phyloP scores from a whole-genome alignment of 2,329 filamentous ascomycete species.

The Exophiala sp. region DNA sequence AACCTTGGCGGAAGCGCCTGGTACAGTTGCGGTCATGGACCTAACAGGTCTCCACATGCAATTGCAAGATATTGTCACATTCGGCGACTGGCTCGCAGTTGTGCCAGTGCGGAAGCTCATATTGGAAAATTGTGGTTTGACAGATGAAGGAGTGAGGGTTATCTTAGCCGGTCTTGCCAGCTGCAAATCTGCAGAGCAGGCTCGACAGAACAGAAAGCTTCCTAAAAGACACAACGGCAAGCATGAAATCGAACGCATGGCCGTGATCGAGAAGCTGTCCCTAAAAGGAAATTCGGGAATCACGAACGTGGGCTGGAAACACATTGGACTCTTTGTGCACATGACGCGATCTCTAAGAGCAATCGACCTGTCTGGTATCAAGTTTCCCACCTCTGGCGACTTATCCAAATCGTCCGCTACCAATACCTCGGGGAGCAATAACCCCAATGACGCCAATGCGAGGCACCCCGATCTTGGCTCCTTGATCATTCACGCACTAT shows the following conservation, averaged over 20 bases:
- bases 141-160: constrained; percentile 80
- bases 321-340: constrained; percentile 85
- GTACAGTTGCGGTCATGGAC: constrained; percentile 78
- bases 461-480: constrained; percentile 53
- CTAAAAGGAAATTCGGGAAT: constrained; percentile 87
- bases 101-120: constrained; percentile 85
- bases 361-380: constrained; percentile 80
- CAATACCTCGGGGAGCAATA: constrained; percentile 15
- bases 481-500: constrained; percentile 71
- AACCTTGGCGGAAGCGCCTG: constrained; percentile 59
- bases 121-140: constrained; percentile 81
- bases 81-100: constrained; percentile 90
- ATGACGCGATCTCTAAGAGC: constrained; percentile 82
- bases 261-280: constrained; percentile 80
- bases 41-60: constrained; percentile 81
- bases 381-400: constrained; percentile 55
- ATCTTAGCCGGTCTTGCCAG: constrained; percentile 82
- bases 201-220: constrained; percentile 47
- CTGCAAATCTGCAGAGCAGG: constrained; percentile 63
- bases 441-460: constrained; percentile 19
- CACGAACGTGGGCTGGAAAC: constrained; percentile 81
- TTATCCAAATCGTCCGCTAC: constrained; percentile 18
- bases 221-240: constrained; percentile 37
- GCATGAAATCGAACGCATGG: constrained; percentile 41
- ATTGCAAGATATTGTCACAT: constrained; percentile 75